Base-by-base conservation (phyloP, 2,329 filamentous ascomycete species). In the Hypoxylon sp. region DNA sequence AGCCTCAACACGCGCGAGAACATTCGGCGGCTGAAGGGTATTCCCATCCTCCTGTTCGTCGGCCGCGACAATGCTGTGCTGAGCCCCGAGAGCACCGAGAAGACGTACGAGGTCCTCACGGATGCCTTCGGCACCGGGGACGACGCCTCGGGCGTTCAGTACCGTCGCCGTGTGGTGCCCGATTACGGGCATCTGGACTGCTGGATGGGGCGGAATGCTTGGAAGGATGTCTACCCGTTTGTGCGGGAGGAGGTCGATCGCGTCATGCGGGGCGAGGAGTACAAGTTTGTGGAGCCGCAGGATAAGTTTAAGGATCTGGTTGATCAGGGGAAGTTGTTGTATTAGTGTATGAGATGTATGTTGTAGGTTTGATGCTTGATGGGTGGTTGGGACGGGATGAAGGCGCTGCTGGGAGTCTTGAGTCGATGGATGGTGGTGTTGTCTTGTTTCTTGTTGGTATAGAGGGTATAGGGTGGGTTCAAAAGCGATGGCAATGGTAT, bases 111-210 rank as follows among this genome's bases (percentile, higher is more conserved):
- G 63, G 65, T 75, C 5, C 67, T 86, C 44, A 76, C 78, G 35
- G 74, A 80, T 48, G 67, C 68, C 1, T 84, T 84, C 62, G 78
- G 79, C 0, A 69, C 60, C 1, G 57, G 57, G 17, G 61, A 58
- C 31, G 55, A 65, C 12, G 62, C 63, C 2, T 21, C 23, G 7
- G 69, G 69, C 5, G 65, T 75, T 9, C 68, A 75, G 60, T 86
- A 84, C 65, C 70, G 73, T 25, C 71, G 82, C 7, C 66, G 73
- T 21, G 78, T 84, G 3, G 73, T 86, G 4, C 76, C 77, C 1
- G 79, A 79, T 9, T 85, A 85, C 63, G 81, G 82, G 2, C 82
- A 86, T 63, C 67, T 85, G 27, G 82, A 86, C 70, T 79, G 78
- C 62, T 85, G 80, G 80, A 85, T 85, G 79, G 81, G 82, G 3